Base-by-base conservation (phyloP, 176 grass and related monocot genomes). In the Miscanthus lutarioriparius region DNA sequence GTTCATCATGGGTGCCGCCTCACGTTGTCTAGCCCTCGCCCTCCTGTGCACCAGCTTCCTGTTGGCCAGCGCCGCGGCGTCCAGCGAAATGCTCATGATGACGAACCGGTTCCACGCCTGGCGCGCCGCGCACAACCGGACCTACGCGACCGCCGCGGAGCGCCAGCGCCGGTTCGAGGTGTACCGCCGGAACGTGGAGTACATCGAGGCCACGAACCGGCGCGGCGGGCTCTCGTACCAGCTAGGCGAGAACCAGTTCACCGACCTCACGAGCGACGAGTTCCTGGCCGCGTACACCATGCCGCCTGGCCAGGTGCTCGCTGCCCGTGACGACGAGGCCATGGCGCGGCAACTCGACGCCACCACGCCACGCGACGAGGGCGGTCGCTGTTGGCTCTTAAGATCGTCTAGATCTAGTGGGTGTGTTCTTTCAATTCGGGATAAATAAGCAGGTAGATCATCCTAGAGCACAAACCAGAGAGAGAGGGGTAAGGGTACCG, bases 241-340 rank as follows among this genome's bases (percentile, higher is more conserved):
- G 70, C 85, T 87, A 61, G 70, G 67, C 32, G 76, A 87, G 47
- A 91, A 79, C 44, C 74, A 62, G 88, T 86, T 90, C 67, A 41
- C 88, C 28, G 84, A 90, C 53, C 72, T 87, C 70, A 87, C 81
- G 17, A 33, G 15, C 32, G 23, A 85, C 4, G 78, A 85, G 76
- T 85, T 91, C 86, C 58, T 20, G 36, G 72, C 65, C 35, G 8
- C 13, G 13, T 70, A 67, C 65, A 70, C 39, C 32, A 79, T 36
- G 54, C 30, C 58, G 59, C 17, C 54, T 19, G 5, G 15, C 11
- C 25, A n/a, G 3, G 69, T 2, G 38, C 38, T 28, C 54, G 81
- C 38, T 39, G 26, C 70, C 51, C 69, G 80, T 35, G 68, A 27
- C 4, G 67, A 22, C 22, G 49, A 19, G 16, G 22, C 51, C 48